Base-by-base conservation (phyloP, 495 filamentous ascomycete species). In the Aspergillus coremiiformis region DNA sequence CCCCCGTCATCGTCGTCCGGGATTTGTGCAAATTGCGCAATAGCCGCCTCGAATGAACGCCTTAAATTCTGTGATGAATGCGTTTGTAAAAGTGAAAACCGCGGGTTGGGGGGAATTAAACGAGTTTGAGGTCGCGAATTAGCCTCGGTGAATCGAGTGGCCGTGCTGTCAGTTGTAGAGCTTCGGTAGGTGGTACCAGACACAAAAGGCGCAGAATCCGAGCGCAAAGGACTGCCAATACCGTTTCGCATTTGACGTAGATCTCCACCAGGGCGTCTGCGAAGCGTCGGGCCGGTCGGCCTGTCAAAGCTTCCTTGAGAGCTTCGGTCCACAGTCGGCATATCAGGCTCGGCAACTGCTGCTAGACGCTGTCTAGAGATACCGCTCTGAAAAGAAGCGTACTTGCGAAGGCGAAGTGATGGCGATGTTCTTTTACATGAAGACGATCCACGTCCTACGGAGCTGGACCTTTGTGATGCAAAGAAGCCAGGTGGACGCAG, bases 1-100 rank as follows among this genome's bases (percentile, higher is more conserved):
- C 92, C 91, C n/a, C 91, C 92, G 66, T 93, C 89, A 49, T 88
- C 87, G 53, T 92, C 87, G 63, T 99, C 94, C 0, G 91, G 89
- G 20, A 98, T 87, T 50, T 86, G 82, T 8, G 91, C 89, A 55
- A 98, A 83, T 58, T 88, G 85, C 44, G 89, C 85, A 23, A 95
- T 88, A 51, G 94, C 92, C 9, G 81, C 84, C 67, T 97, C 88
- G 51, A 97, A 96, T 0, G 90, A 95, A 10, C 87, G 86, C 35
- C 88, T 78, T 71, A 93, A 72, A 35, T 89, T 77, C 59, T 89
- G 85, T 3, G 85, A 86, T 1, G 85, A 87, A 59, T 86, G 82
- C 0, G 85, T 88, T 44, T 80, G 83, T 30, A 92, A 80, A 7
- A 94, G 73, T 3, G 85, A 90, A 17, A 72, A 72, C 19, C 65